phyloP scores from a whole-genome alignment of 306 rosid species.

The Pterocarpus macrocarpus region DNA sequence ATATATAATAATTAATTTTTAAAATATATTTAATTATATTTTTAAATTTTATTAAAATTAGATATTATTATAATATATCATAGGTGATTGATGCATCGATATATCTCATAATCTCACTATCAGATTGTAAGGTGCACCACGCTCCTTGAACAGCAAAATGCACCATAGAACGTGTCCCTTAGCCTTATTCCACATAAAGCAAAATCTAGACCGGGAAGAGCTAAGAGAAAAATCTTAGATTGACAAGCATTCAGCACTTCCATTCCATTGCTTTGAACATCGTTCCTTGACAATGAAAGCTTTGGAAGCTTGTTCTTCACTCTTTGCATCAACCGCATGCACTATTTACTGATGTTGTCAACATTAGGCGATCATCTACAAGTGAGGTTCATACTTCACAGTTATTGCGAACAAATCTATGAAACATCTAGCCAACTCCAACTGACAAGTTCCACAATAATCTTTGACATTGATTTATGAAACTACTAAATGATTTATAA shows the following conservation, averaged over 20 bases:
- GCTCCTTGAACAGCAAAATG: too few relatives aligned
- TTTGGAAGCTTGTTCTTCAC: conserved; percentile 21
- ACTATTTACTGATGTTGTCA: neutral
- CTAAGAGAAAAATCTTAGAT: neutral
- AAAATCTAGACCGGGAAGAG: conserved; percentile 7
- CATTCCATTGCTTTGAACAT: neutral
- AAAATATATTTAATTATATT: too few relatives aligned
- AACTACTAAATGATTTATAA: neutral
- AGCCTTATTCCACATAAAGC: neutral
- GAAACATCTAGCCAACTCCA: conserved; percentile 2
- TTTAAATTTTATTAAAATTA: too few relatives aligned
- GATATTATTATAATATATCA: too few relatives aligned
- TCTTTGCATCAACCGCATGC: conserved; percentile 21
- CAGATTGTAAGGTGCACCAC: too few relatives aligned
- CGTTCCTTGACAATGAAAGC: conserved; percentile 17
- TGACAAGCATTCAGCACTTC: neutral
- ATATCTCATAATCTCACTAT: too few relatives aligned
- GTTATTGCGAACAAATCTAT: conserved; percentile 14
- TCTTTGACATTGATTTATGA: neutral
- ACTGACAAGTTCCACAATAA: conserved; percentile 14
- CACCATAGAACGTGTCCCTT: too few relatives aligned
- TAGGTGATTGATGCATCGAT: too few relatives aligned
- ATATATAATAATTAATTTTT: too few relatives aligned
- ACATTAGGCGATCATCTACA: neutral
- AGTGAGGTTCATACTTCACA: neutral